These are phyloP conservation scores for Mycena belliarum DNA, from an alignment of 768 basidiomycete species.

Conservation along the genomic window DNA sequence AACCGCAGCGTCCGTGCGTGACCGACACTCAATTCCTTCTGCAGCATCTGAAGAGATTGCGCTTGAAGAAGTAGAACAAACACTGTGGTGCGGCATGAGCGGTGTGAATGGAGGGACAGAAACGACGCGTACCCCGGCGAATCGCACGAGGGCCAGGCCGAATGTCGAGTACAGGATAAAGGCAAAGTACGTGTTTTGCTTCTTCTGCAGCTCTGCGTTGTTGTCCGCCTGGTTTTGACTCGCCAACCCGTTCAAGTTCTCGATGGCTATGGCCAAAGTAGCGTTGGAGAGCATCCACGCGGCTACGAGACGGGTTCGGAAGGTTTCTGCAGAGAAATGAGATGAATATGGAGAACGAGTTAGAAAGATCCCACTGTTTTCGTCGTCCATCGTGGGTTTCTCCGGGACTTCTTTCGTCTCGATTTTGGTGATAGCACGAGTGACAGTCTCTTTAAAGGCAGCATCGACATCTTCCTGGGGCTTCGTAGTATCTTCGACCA, in stretches of 20 bases:
- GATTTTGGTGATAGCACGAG: conserved; percentile 69
- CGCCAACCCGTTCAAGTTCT: conserved; percentile 49
- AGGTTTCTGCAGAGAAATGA: conserved; percentile 53
- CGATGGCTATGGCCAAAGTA: conserved; percentile 54
- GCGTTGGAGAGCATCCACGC: conserved; percentile 72
- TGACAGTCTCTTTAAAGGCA: conserved; percentile 81
- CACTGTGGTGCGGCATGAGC: conserved; percentile 41
- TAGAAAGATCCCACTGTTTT: conserved; percentile 48
- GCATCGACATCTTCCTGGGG: conserved; percentile 80
- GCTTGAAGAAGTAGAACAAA: conserved; percentile 64
- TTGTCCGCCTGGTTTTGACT: not conserved
- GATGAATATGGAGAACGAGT: not conserved
- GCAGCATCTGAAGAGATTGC: conserved; percentile 68
- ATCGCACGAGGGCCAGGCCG: conserved; percentile 54
- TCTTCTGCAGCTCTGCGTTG: conserved; percentile 18
- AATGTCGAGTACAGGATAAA: conserved; percentile 65
- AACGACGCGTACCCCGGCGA: conserved; percentile 49
- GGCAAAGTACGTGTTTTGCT: conserved; percentile 58
- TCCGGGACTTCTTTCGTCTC: conserved; percentile 53
- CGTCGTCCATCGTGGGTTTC: conserved; percentile 75
- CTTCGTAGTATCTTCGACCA: conserved; percentile 75
- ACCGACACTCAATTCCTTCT: conserved; percentile 48
- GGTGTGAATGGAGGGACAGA: not conserved
- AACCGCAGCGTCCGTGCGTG: not conserved
- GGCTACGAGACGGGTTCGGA: conserved; percentile 78